phyloP scores from a whole-genome alignment of 1,139 yeast genomes.

The Nakaseomyces uthaithaninus region DNA sequence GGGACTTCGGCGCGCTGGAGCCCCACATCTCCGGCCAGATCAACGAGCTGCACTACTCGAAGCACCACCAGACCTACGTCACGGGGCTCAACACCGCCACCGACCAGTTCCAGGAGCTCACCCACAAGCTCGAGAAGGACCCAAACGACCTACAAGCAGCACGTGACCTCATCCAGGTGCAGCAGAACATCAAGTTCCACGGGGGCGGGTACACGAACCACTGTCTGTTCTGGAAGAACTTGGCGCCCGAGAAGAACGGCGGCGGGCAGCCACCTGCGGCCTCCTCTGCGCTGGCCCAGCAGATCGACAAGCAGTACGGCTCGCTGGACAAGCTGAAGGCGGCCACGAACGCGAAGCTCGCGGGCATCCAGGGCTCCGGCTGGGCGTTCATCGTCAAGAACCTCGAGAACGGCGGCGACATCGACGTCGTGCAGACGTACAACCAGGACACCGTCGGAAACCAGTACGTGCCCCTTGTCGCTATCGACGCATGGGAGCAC shows the following conservation, averaged over 20 bases:
- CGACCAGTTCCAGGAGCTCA: conserved; percentile 71
- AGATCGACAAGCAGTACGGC: conserved; percentile 64
- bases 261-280: conserved; percentile 78
- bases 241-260: conserved; percentile 72
- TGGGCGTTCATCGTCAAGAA: conserved; percentile 96
- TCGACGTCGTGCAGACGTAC: conserved; percentile 78
- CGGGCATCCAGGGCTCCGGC: conserved; percentile 94
- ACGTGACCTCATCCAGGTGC: conserved; percentile 38
- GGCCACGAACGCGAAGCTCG: conserved; percentile 67
- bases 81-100: conserved; percentile 77
- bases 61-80: conserved; percentile 94
- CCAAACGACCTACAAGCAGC: conserved; percentile 45
- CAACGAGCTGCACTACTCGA: conserved; percentile 82
- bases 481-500: conserved; percentile 98
- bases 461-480: conserved; percentile 68
- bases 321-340: conserved; percentile 64
- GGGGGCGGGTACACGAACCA: conserved; percentile 94
- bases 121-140: conserved; percentile 54
- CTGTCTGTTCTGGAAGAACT: conserved; percentile 80
- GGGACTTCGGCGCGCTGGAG: conserved; percentile 83
- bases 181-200: conserved; percentile 80
- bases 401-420: conserved; percentile 59
- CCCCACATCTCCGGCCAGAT: conserved; percentile 85
- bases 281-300: conserved; percentile 44
- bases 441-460: conserved; percentile 84